phyloP scores from a whole-genome alignment of 179 eudicot species.

The Drosera spatulata region DNA sequence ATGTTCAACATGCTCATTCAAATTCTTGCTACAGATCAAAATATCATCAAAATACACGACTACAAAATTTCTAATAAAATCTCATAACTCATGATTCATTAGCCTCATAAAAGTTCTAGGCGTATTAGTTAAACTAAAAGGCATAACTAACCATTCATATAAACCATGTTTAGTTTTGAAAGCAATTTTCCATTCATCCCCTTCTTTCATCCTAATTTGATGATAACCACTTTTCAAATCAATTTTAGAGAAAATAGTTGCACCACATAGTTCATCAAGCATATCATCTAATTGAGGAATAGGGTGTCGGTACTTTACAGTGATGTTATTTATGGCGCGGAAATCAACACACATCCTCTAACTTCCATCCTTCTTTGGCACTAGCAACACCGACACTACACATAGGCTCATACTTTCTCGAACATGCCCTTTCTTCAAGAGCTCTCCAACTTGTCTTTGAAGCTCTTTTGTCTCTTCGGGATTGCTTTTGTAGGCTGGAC shows the following conservation, averaged over 20 bases:
- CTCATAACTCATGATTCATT: not conserved
- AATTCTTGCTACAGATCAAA: not conserved
- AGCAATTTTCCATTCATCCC: constrained; percentile 5
- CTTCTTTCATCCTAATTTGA: not conserved
- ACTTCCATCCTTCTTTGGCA: not conserved
- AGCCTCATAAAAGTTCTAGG: not conserved
- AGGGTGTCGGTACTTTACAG: not conserved
- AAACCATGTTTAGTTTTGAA: not conserved
- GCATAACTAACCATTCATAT: constrained; percentile 4
- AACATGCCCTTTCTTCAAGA: not conserved
- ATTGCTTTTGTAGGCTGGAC: not conserved
- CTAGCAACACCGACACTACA: not conserved
- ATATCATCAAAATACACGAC: constrained; percentile 5
- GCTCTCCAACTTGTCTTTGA: not conserved
- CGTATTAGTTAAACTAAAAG: not conserved
- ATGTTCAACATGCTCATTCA: not conserved
- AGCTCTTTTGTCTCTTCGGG: not conserved
- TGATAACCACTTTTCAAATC: constrained; percentile 1
- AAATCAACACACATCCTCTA: not conserved
- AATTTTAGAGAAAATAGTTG: not conserved
- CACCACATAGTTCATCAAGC: not conserved
- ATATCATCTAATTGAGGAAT: not conserved
- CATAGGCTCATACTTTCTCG: not conserved
- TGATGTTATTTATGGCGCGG: not conserved
- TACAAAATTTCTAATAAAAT: not conserved